Evolutionary conservation across 2,329 filamentous ascomycete species (phyloP), one percentile per base, ranked within the genome.

Genomic region (Alternaria sp.): DNA sequence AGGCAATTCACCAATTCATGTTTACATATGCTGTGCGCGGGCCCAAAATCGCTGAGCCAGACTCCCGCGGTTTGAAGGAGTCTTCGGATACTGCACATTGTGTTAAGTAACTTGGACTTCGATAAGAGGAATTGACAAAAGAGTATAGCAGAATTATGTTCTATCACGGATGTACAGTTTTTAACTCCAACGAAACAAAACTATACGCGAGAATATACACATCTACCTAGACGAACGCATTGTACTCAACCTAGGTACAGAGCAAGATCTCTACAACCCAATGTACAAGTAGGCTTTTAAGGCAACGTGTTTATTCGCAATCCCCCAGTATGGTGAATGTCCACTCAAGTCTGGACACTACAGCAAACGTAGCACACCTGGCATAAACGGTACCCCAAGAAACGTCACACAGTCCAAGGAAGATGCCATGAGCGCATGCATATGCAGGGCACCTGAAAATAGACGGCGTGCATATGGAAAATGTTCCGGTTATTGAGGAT

Each of bases 91-190:
- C 33, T n/a, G 15, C 1, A 37, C 15, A n/a, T 37, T 37, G 15
- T 37, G 0, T 0, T n/a, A n/a, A 10, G 4, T 1, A 37, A n/a
- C 0, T n/a, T n/a, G 15, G 14, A 2, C 15, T 37, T n/a, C 15
- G 33, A 37, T 1, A n/a, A 37, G 33, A 37, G 33, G 7, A 37
- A n/a, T n/a, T 37, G 33, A n/a, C 33, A 37, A 0, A n/a, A 9
- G 33, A 5, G 7, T 8, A 37, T 37, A 8, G 14, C 14, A 37
- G 7, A 3, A 10, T n/a, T 37, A n/a, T 37, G 15, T 37, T 4
- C 7, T 15, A 37, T 37, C 33, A 37, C 33, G 2, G n/a, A 9
- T n/a, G 33, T 8, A 37, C 14, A 4, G 33, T 9, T 1, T 15
- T 37, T 7, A n/a, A n/a, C 33, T 37, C 7, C 1, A 37, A 37